Evolutionary conservation across 225 moss, liverwort and hornwort species (phyloP).

Genomic region (Takakia lepidozioides): DNA sequence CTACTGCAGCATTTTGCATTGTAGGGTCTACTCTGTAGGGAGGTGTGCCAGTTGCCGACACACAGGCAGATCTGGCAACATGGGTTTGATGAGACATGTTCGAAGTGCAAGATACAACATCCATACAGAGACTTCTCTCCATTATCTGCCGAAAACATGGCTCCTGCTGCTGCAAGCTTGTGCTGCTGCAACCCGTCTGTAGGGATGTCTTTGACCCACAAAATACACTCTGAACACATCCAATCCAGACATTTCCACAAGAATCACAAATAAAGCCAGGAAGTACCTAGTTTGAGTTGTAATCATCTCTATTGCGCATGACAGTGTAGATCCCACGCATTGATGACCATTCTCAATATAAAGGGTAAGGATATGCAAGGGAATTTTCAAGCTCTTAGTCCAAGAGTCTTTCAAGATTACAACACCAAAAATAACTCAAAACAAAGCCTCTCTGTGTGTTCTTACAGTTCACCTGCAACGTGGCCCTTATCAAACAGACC

Average conservation of each 20-base stretch:
- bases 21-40: conserved; percentile 7
- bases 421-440: too few relatives aligned
- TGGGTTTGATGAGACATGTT: conserved; percentile 6
- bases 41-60: conserved; percentile 6
- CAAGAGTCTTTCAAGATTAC: too few relatives aligned
- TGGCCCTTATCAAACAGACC: too few relatives aligned
- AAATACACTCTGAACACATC: neutral
- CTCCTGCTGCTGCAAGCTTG: neutral
- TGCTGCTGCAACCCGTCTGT: too few relatives aligned
- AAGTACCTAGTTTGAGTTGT: too few relatives aligned
- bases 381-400: too few relatives aligned
- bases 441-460: too few relatives aligned
- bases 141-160: neutral
- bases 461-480: too few relatives aligned
- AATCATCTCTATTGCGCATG: too few relatives aligned
- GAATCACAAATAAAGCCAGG: too few relatives aligned
- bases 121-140: neutral
- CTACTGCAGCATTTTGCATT: conserved; percentile 6
- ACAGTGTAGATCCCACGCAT: neutral
- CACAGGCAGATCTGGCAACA: conserved; percentile 7
- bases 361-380: neutral
- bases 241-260: neutral
- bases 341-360: neutral
- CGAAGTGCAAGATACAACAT: conserved; percentile 9
- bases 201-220: neutral